Evolutionary conservation across 495 filamentous ascomycete genomes (phyloP).

Genomic region (Apodospora peruviana): DNA sequence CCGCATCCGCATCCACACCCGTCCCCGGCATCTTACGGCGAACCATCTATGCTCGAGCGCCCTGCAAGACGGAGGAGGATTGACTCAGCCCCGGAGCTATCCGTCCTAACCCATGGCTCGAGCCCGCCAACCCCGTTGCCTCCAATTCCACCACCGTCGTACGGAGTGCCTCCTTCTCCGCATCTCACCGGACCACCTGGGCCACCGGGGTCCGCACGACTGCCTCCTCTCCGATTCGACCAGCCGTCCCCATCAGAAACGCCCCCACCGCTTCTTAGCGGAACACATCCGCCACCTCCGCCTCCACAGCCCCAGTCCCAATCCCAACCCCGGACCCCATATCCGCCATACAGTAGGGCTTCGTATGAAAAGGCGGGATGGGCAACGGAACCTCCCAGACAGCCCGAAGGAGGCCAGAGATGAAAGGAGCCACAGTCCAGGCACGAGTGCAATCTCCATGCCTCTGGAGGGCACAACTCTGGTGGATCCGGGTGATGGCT

Average conservation of each 20-base stretch:
- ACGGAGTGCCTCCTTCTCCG: constrained; percentile 34
- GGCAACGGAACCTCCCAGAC: constrained; percentile 32
- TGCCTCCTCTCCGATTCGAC: constrained; percentile 41
- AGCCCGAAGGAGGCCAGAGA: constrained; percentile 19
- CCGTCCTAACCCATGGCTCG: constrained; percentile 29
- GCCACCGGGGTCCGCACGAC: constrained; percentile 29
- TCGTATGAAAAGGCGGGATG: constrained; percentile 42
- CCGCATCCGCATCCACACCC: constrained; percentile 19
- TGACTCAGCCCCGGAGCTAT: constrained; percentile 36
- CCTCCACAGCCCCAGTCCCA: constrained; percentile 9
- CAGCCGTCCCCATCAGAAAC: constrained; percentile 23
- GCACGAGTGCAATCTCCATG: no score
- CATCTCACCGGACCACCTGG: constrained; percentile 31
- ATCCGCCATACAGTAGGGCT: constrained; percentile 24
- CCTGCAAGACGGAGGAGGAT: constrained; percentile 39
- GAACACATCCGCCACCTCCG: constrained; percentile 3
- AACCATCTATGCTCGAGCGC: constrained; percentile 33
- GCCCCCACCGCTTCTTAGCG: constrained; percentile 12
- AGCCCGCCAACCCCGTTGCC: constrained; percentile 28
- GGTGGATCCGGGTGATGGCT: no score
- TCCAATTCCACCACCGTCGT: constrained; percentile 25
- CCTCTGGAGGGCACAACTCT: no score
- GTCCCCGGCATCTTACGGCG: constrained; percentile 20
- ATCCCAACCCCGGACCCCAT: constrained; percentile 12
- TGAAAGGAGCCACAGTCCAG: no score